phyloP scores from a whole-genome alignment of 345 rosid genomes.

The Trapa bicornis region DNA sequence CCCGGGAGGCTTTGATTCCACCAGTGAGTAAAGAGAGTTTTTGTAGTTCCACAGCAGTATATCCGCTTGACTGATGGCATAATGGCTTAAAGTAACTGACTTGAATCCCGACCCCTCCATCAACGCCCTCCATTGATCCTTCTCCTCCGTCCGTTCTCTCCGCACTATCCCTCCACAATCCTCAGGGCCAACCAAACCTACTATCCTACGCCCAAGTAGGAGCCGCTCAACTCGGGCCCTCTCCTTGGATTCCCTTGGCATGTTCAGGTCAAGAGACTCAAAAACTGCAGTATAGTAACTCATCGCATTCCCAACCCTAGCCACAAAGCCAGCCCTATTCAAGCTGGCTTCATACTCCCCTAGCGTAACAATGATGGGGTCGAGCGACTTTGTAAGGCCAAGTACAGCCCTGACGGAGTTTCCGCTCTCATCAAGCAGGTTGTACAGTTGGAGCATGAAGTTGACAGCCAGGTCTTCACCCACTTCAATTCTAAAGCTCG shows the following conservation, averaged over 20 bases:
- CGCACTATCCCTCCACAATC: slow-evolving; percentile 18
- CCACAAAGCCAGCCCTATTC: slow-evolving; percentile 43
- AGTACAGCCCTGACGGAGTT: slow-evolving; percentile 44
- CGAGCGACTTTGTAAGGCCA: slow-evolving; percentile 46
- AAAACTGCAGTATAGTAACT: slow-evolving; percentile 57
- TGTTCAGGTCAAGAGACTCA: slow-evolving; percentile 69
- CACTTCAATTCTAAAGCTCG: slow-evolving; percentile 54
- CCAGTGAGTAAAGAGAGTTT: slow-evolving; percentile 47
- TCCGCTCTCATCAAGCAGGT: slow-evolving; percentile 47
- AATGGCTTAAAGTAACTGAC: slow-evolving; percentile 58
- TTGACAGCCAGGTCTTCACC: slow-evolving; percentile 67
- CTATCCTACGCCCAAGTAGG: slow-evolving; percentile 54
- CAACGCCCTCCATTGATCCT: slow-evolving; percentile 58
- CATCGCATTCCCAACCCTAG: slow-evolving; percentile 55
- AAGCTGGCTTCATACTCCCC: slow-evolving; percentile 76
- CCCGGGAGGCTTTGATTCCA: slow-evolving; percentile 45
- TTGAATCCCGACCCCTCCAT: slow-evolving; percentile 66
- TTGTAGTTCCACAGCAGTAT: slow-evolving; percentile 68
- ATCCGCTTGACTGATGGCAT: slow-evolving; percentile 69
- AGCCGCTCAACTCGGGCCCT: slow-evolving; percentile 50
- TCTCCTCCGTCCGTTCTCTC: slow-evolving; percentile 63
- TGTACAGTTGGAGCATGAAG: slow-evolving; percentile 78
- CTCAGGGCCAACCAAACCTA: slow-evolving; percentile 39
- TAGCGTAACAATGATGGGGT: slow-evolving; percentile 56
- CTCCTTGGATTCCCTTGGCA: slow-evolving; percentile 45